These are phyloP conservation scores for Colletotrichum abscissum DNA, from an alignment of 2,329 filamentous ascomycete species.

Conservation along the genomic window DNA sequence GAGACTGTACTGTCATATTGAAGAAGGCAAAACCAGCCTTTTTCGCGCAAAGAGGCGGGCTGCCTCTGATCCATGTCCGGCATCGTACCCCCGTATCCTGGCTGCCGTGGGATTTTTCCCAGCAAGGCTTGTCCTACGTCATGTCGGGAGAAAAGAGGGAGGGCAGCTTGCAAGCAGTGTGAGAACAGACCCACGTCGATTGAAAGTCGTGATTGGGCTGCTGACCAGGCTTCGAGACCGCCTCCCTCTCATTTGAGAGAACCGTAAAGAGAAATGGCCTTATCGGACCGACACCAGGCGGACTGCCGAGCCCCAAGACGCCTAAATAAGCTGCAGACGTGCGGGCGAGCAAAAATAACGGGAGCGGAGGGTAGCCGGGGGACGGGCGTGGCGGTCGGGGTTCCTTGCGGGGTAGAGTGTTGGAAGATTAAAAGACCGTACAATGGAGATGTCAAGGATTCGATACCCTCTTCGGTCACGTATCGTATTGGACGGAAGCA, in stretches of 20 bases:
- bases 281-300: slow-evolving; percentile 32
- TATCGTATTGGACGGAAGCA: slow-evolving; percentile 17
- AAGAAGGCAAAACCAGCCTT: not conserved
- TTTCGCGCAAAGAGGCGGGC: not conserved
- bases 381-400: slow-evolving; percentile 13
- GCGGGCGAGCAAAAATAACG: slow-evolving; percentile 24
- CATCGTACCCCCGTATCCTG: slow-evolving; percentile 13
- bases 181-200: slow-evolving; percentile 14
- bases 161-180: slow-evolving; percentile 19
- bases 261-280: not conserved
- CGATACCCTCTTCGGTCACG: not conserved
- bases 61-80: slow-evolving; percentile 6
- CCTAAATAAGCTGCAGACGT: slow-evolving; percentile 31
- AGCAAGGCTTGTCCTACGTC: slow-evolving; percentile 30
- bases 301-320: slow-evolving; percentile 31
- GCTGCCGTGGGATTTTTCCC: not conserved
- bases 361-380: slow-evolving; percentile 24
- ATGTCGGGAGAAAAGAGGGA: slow-evolving; percentile 27
- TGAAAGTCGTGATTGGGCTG: slow-evolving; percentile 5
- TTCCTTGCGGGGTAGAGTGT: slow-evolving; percentile 26
- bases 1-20: not conserved
- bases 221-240: not conserved
- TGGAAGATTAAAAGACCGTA: not conserved
- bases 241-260: not conserved
- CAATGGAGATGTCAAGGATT: not conserved